Evolutionary conservation across 2,329 filamentous ascomycete genomes (phyloP).

Genomic region (Fusarium dimerum): DNA sequence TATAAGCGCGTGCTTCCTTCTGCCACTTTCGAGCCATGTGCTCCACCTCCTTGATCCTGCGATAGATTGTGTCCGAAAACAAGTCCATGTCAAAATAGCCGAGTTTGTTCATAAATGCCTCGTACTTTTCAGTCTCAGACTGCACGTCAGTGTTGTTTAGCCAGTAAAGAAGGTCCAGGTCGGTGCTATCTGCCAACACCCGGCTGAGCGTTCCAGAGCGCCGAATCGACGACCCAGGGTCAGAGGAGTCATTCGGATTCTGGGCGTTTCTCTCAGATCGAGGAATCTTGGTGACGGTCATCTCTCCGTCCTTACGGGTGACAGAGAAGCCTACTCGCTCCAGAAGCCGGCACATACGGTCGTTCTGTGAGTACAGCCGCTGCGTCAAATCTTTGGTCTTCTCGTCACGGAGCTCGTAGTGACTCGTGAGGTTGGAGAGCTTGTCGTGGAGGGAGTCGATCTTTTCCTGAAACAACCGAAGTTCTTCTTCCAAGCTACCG

Average conservation of each 20-base stretch:
- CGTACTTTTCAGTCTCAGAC: conserved; percentile 72
- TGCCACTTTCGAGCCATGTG: conserved; percentile 92
- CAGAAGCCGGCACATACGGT: conserved; percentile 78
- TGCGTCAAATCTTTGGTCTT: conserved; percentile 83
- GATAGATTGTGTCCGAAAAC: conserved; percentile 83
- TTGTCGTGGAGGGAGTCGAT: conserved; percentile 55
- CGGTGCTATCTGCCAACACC: conserved; percentile 59
- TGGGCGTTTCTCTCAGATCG: conserved; percentile 57
- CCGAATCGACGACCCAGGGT: conserved; percentile 55
- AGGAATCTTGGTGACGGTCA: conserved; percentile 73
- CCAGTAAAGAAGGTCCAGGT: conserved; percentile 81
- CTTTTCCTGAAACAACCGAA: conserved; percentile 68
- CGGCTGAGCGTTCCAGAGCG: conserved; percentile 57
- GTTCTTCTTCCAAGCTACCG: conserved; percentile 74
- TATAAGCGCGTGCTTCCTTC: conserved; percentile 81
- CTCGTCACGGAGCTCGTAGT: conserved; percentile 69
- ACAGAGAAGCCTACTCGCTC: conserved; percentile 86
- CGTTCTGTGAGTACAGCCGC: conserved; percentile 79
- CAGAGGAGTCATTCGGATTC: conserved; percentile 59
- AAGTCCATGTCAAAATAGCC: conserved; percentile 80
- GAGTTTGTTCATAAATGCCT: conserved; percentile 71
- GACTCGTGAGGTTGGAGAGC: conserved; percentile 51
- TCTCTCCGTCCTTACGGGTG: conserved; percentile 68
- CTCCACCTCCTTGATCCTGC: conserved; percentile 90
- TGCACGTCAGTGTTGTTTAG: conserved; percentile 67